A percentile compares a stretch with the other conserved stretches of the same genome.
Conservation (phyloP, 768 basidiomycete genomes). For the Termitomyces titanicus region DNA sequence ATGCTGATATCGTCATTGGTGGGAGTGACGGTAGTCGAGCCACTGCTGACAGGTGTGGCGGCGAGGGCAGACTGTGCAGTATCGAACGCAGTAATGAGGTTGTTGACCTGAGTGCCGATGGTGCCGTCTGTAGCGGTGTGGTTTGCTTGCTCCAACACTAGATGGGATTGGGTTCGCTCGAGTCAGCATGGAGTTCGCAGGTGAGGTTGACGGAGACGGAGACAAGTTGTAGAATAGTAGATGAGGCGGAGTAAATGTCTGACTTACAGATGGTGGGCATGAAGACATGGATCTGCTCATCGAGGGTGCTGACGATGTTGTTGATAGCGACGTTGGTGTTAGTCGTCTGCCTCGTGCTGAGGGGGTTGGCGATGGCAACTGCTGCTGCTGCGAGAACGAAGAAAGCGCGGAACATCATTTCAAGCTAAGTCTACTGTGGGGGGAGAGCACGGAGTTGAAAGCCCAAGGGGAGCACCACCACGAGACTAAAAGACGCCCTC, state of each 20-base stretch:
- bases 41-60: constrained; percentile 24
- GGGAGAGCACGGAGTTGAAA: constrained; percentile 3
- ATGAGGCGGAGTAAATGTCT: not conserved
- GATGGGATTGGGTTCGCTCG: not conserved
- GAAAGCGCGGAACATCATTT: constrained; percentile 27
- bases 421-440: not conserved
- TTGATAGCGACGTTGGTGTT: constrained; percentile 30
- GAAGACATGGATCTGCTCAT: constrained; percentile 16
- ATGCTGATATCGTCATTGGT: constrained; percentile 34
- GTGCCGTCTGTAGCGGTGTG: constrained; percentile 26
- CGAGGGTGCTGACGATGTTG: constrained; percentile 23
- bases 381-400: constrained; percentile 25
- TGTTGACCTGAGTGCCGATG: constrained; percentile 22
- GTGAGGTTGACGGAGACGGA: not conserved
- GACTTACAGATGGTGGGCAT: constrained; percentile 25
- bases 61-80: constrained; percentile 18
- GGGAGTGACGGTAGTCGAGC: constrained; percentile 27
- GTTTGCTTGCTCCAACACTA: constrained; percentile 28
- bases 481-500: constrained; percentile 12
- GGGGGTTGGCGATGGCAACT: constrained; percentile 25
- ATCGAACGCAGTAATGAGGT: constrained; percentile 24
- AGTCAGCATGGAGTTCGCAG: not conserved
- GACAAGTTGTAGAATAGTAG: not conserved
- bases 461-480: not conserved
- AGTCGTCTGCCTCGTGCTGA: constrained; percentile 25